Percentiles rank a stretch among this genome's conserved stretches.
Evolutionary conservation across 345 rosid species (phyloP).

Genomic region (Eucalyptus lansdowneana): DNA sequence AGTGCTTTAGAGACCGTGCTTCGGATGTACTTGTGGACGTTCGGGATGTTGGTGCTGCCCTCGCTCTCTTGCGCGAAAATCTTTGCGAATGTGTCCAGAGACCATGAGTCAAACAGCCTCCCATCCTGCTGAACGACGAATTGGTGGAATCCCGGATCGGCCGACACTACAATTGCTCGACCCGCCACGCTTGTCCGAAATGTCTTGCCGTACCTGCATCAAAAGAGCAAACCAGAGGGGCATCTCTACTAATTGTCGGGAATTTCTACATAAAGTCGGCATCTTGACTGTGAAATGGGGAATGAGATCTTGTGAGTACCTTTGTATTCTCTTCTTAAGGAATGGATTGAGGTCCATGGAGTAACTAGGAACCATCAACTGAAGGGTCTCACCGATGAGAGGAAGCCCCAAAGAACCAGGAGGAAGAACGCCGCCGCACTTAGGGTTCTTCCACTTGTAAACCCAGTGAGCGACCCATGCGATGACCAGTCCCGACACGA

Average conservation of each 20-base stretch:
- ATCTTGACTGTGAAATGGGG: background rate
- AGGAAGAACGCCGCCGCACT: conserved; percentile 7
- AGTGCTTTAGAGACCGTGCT: background rate
- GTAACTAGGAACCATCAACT: conserved; percentile 5
- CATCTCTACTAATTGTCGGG: background rate
- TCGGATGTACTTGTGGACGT: conserved; percentile 3
- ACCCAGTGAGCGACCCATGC: background rate
- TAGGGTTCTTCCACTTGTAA: conserved; percentile 10
- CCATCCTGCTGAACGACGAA: conserved; percentile 2
- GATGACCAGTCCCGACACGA: background rate
- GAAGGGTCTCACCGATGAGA: conserved; percentile 16
- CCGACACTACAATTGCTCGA: background rate
- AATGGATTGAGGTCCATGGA: conserved; percentile 16
- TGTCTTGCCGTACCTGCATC: conserved; percentile 5
- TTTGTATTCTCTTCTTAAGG: conserved; percentile 7
- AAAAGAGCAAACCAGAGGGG: background rate
- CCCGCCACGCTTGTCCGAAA: conserved; percentile 1
- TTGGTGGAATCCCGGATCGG: conserved; percentile 3
- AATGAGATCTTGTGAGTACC: background rate
- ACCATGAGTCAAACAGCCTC: conserved; percentile 2
- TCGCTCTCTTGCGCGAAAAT: background rate
- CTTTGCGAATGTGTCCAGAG: conserved; percentile 2
- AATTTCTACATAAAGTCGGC: background rate
- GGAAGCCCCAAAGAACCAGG: conserved; percentile 21
- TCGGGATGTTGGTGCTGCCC: background rate